These are phyloP conservation scores for Spirogloea muscicola DNA, from an alignment of 139 green algal genomes.

Conservation along the genomic window DNA sequence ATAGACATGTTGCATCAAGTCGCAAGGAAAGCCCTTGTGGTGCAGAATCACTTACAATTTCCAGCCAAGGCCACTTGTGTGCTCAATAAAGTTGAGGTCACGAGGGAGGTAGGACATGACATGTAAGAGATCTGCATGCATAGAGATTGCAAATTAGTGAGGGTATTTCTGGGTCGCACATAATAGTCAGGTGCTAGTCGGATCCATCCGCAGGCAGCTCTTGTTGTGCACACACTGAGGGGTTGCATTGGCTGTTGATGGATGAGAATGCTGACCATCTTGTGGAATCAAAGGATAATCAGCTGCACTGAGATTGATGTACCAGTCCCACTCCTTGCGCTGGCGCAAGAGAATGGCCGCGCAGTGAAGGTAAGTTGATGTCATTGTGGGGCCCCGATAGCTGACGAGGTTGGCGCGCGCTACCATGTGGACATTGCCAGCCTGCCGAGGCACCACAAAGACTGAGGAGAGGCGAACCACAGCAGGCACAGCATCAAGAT, in stretches of 20 bases:
- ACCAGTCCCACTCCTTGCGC: slow-evolving; percentile 34
- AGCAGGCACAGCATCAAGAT: no score
- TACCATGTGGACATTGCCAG: slow-evolving; percentile 23
- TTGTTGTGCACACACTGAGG: neutral
- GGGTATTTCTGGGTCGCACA: neutral
- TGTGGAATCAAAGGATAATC: slow-evolving; percentile 31
- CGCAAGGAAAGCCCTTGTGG: no score
- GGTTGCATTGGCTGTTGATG: neutral
- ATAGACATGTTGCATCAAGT: no score
- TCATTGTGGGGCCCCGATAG: slow-evolving; percentile 25
- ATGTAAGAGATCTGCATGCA: slow-evolving; percentile 9
- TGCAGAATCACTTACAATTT: slow-evolving; percentile 16
- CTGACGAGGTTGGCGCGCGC: slow-evolving; percentile 18
- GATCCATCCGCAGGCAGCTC: neutral
- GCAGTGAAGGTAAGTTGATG: slow-evolving; percentile 12
- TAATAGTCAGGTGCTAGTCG: neutral
- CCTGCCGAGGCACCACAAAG: no score
- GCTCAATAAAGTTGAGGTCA: slow-evolving; percentile 24
- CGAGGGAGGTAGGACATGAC: slow-evolving; percentile 20
- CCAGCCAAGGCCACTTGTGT: slow-evolving; percentile 8
- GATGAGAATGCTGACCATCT: slow-evolving; percentile 20
- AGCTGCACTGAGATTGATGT: slow-evolving; percentile 34
- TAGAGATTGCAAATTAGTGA: neutral
- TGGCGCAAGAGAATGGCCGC: slow-evolving; percentile 21
- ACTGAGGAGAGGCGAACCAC: no score